Conservation (phyloP, 148 eudicot genomes). For the Camellia japonica region DNA sequence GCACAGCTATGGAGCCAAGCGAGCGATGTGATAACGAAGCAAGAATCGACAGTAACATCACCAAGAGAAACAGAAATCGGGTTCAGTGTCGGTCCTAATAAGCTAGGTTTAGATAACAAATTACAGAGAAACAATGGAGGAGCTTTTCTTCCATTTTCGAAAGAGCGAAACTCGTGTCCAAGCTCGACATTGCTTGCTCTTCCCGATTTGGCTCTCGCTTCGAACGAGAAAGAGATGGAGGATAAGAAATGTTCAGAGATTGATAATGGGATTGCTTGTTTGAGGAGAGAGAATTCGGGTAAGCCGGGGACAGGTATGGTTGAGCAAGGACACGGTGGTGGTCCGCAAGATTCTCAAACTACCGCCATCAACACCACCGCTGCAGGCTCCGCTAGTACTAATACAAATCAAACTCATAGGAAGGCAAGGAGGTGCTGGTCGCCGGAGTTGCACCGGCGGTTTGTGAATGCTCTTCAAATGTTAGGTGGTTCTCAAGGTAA, state of each 20-base stretch:
- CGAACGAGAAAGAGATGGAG: conserved; percentile 48
- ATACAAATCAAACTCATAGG: conserved; percentile 48
- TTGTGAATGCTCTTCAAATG: conserved; percentile 96
- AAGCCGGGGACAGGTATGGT: not conserved
- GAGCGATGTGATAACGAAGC: conserved; percentile 37
- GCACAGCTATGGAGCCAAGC: conserved; percentile 90
- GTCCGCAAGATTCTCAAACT: conserved; percentile 21
- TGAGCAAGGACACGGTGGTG: conserved; percentile 23
- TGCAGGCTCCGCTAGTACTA: conserved; percentile 10
- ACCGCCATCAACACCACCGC: not conserved
- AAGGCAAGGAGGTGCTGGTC: conserved; percentile 98
- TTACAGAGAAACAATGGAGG: conserved; percentile 55
- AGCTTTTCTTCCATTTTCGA: conserved; percentile 79
- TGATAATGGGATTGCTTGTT: conserved; percentile 18
- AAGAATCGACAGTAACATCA: not conserved
- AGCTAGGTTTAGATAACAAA: conserved; percentile 45
- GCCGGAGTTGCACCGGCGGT: conserved; percentile 95
- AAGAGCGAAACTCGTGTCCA: conserved; percentile 27
- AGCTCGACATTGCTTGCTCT: conserved; percentile 16
- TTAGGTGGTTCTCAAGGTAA: conserved; percentile 99
- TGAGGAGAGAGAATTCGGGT: conserved; percentile 6
- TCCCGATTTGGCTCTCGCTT: conserved; percentile 63
- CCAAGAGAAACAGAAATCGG: conserved; percentile 42
- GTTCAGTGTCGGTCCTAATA: conserved; percentile 37
- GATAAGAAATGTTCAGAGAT: conserved; percentile 38